Evolutionary conservation across 2,329 filamentous ascomycete species (phyloP), one percentile per base, ranked within the genome.

Genomic region (Fusarium heterosporum): DNA sequence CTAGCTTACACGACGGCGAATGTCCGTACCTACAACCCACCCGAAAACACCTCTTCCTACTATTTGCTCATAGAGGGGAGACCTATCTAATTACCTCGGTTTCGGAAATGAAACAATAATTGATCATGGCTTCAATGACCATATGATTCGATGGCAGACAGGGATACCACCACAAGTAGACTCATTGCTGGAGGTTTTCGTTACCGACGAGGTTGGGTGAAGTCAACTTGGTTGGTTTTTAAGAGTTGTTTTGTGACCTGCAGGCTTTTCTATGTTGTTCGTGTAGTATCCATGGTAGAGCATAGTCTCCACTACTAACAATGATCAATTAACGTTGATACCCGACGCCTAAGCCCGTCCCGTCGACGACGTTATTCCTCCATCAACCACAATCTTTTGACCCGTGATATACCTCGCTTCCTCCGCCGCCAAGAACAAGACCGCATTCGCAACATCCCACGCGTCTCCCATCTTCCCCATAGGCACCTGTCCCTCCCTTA

Each of bases 391-490:
- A 66, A 86, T 75, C 71, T 82, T 81, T 70, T 84, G 81, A 1
- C 87, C 87, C 1, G 86, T 90, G 6, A 90, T 83, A 71, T 90
- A 90, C 34, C 78, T 80, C 4, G 87, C 84, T 62, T 87, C 85
- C 43, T 85, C 81, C 34, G 85, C 87, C 4, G 81, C 86, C 54
- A 90, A 77, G 66, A 88, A 89, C 13, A 85, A 70, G 7, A 82
- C 85, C 2, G 85, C 81, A 72, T 86, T 81, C 0, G 86, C 84
- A 7, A 89, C 84, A 73, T 89, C 87, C 78, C 84, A 85, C 1
- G 85, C 83, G 71, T 85, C 83, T 0, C 87, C 87, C 82, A 89
- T 88, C 32, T 76, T 78, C 0, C 86, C 86, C 78, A 85, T 84
- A 0, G 87, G 87, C 2, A 88, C 85, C 69, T 88, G 86, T 8